Base-by-base conservation (phyloP, 306 rosid species). In the Dryas octopetala region DNA sequence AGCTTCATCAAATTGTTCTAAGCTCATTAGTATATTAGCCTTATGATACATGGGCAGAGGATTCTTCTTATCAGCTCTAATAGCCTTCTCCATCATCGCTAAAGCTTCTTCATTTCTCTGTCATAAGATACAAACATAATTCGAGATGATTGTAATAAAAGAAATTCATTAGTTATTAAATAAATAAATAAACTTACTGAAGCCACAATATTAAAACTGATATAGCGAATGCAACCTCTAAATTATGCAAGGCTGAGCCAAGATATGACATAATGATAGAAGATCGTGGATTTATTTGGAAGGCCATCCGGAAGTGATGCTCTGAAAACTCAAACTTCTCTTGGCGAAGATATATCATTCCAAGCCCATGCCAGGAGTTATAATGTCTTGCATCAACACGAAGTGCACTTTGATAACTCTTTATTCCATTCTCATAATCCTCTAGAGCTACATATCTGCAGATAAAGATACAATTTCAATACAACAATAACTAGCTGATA, bases 11-110 rank as follows among this genome's bases (percentile, higher is more conserved):
- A 88, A 92, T 19, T 66, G 84, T 69, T 90, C 97, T 80, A 92
- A 82, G 80, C 89, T 85, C 87, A 87, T 66, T 41, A 96, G 90
- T 81, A 96, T 92, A 74, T 82, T 92, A 57, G 99, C 99, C 90
- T 96, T 96, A 70, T 96, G 99, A 89, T 92, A 96, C 97, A 92
- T 96, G 53, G 99, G 99, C 79, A 96, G 90, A 46, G 99, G 99
- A 76, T 96, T 96, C 86, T 91, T 92, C 89, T 84, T 87, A 85
- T 96, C 99, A 8, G 99, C 97, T 75, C 76, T 75, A 70, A 96
- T 96, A 68, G 99, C 99, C 74, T 78, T 89, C 86, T 92, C 99
- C 99, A 96, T 89, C 83, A 92, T 86, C 75, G 70, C 79, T 81
- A 96, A 83, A 5, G 96, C 99, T 82, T 92, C 99, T 10, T 88